Evolutionary conservation across 2,329 filamentous ascomycete genomes (phyloP), one percentile per base, ranked within the genome.

Genomic region (Herpotrichia juniperi): DNA sequence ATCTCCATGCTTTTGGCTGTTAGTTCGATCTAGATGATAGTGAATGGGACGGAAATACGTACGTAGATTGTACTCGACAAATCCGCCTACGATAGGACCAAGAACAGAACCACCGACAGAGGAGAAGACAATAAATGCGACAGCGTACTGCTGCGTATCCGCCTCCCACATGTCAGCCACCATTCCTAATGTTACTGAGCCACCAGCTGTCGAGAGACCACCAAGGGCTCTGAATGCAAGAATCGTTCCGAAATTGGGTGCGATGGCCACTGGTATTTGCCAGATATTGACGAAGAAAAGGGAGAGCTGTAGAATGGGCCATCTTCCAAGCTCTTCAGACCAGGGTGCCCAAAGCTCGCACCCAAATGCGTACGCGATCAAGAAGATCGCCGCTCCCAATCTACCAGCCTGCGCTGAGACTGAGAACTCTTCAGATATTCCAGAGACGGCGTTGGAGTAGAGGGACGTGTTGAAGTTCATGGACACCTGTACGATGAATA

Each of bases 321-420:
- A 89, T 44, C 91, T 84, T 17, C 91, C 91, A 44, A 93, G 79
- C 65, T 94, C 91, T 70, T 96, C 91, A 40, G 85, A 89, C 89
- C 90, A 94, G 0, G 91, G 91, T 0, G 91, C 91, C 91, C 91
- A 94, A 0, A 93, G 81, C 72, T 94, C 91, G 70, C 91, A 94
- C 30, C 91, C 91, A 68, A 94, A 93, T 31, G 90, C 90, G 70
- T 96, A 94, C 2, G 87, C 73, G 45, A 94, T 81, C 32, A 96
- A 76, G 76, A 93, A 94, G 56, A 92, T 84, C 76, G 89, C 87
- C 53, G 89, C 88, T 68, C 90, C 90, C 50, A 84, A 83, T 48
- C 89, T 84, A 4, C 87, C 89, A 3, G 83, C 85, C 70, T 91
- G 88, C 24, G 77, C 76, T 55, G 85, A 88, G 55, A 93, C 86